A percentile compares a stretch with the other conserved stretches of the same genome.
Evolutionary conservation across 441 rosid species (phyloP).

Genomic region (Melastoma candidum): DNA sequence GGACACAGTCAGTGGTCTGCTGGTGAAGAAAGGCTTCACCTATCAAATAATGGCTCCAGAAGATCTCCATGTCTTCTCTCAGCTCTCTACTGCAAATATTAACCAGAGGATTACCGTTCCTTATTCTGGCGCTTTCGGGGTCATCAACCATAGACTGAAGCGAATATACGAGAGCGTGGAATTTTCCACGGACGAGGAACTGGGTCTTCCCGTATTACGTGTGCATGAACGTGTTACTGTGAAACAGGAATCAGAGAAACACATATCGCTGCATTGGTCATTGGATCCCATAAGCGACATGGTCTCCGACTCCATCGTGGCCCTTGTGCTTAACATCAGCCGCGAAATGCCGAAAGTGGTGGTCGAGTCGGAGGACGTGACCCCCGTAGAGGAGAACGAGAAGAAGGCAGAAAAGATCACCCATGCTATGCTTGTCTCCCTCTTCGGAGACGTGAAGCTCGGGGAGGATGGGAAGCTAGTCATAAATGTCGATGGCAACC

Average conservation of each 20-base stretch:
- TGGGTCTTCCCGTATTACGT: conserved; percentile 47
- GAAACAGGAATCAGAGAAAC: conserved; percentile 76
- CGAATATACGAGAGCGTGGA: conserved; percentile 80
- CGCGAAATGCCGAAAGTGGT: conserved; percentile 69
- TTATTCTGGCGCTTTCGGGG: conserved; percentile 66
- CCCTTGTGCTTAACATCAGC: conserved; percentile 63
- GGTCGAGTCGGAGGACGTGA: conserved; percentile 40
- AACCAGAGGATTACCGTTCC: conserved; percentile 80
- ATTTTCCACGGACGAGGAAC: conserved; percentile 63
- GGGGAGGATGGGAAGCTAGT: conserved; percentile 73
- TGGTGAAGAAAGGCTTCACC: conserved; percentile 85
- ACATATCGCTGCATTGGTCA: conserved; percentile 73
- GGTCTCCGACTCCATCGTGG: conserved; percentile 85
- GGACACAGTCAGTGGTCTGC: conserved; percentile 66
- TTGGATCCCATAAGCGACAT: conserved; percentile 83
- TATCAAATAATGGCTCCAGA: conserved; percentile 95
- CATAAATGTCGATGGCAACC: conserved; percentile 64
- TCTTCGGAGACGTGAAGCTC: conserved; percentile 73
- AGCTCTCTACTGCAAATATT: conserved; percentile 71
- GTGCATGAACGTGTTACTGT: conserved; percentile 66
- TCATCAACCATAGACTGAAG: conserved; percentile 67
- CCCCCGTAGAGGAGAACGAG: conserved; percentile 53
- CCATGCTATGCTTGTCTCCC: conserved; percentile 68
- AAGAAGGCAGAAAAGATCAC: conserved; percentile 73
- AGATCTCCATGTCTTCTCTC: conserved; percentile 90